Base-by-base conservation (phyloP, 208 protist genomes). In the Acanthamoeba lenticulata region DNA sequence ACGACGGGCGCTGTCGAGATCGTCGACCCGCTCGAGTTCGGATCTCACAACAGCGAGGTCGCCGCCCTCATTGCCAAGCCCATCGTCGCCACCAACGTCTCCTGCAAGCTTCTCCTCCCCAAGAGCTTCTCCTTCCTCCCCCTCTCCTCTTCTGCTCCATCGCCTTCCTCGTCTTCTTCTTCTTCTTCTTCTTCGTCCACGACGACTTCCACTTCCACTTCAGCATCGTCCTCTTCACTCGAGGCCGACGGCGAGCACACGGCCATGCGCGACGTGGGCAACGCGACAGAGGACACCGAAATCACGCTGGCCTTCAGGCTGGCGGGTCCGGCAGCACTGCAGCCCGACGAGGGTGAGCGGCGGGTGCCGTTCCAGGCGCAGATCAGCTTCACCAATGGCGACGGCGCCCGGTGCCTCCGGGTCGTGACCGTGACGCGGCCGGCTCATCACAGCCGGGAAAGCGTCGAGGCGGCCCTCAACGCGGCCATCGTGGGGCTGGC, bases 1-100 rank as follows among this genome's bases (percentile, higher is more conserved):
- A 95, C 94, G 21, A 34, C n/a, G n/a, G 94, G 94, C 42, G 44
- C 42, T 1, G 94, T 95, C 55, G 90, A 94, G 38, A 79, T 94
- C 29, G 90, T 95, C 42, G 74, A 95, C n/a, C 94, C 94, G 1
- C 60, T 94, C 49, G 34, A 95, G 29, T 62, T 95, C 6, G 44
- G 40, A n/a, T 29, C 65, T 15, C 72, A 90, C 60, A 65, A 79
- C 11, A 65, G 38, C 55, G 21, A 72, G 29, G 94, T 94, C 15
- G 77, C 32, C 24, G 45, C 77, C 11, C 6, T 55, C 17, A 2
- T 94, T 24, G 24, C 13, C 55, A 85, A 89, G 9, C 83, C 93
- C 21, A 92, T 94, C 47, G 17, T 94, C 2, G 79, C 60, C 83
- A 94, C 93, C 29, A 45, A 69, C 32, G 83, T 67, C 52, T 69